phyloP scores from a whole-genome alignment of 192 early-diverging fungal species.

The Jimgerdemannia flammicorona region DNA sequence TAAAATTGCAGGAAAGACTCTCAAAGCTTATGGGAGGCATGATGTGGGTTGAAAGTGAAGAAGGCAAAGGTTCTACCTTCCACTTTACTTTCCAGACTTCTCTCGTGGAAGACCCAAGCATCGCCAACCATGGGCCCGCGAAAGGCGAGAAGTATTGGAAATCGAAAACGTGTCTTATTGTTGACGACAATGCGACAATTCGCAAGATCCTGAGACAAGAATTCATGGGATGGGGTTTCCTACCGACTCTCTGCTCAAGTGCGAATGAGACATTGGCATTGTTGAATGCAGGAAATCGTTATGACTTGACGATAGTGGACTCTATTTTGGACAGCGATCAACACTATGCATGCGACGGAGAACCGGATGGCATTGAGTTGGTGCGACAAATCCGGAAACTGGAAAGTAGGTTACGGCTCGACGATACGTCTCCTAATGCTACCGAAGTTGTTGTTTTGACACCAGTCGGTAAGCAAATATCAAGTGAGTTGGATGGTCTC shows the following conservation, averaged over 20 bases:
- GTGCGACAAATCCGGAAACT: constrained; percentile 1
- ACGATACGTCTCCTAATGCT: not conserved
- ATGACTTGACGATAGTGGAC: not conserved
- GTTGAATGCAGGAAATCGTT: not conserved
- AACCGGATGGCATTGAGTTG: not conserved
- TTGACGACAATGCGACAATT: constrained; percentile 4
- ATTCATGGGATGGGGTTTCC: not conserved
- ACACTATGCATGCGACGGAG: not conserved
- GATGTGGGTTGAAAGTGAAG: constrained; percentile 53
- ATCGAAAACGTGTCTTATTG: not conserved
- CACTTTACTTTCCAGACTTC: constrained; percentile 34
- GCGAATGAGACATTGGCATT: not conserved
- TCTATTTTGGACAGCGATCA: not conserved
- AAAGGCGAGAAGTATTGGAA: not conserved
- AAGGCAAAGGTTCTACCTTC: constrained; percentile 53
- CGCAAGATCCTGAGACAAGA: not conserved
- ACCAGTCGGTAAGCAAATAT: not conserved
- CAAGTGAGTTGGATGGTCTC: not conserved
- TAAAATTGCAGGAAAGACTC: constrained; percentile 12
- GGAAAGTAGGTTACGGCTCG: not conserved
- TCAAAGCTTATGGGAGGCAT: constrained; percentile 62
- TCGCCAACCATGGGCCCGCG: not conserved
- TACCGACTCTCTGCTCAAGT: not conserved
- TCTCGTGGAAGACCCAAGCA: not conserved
- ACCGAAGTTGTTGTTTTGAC: not conserved